Percentiles rank a stretch among this genome's conserved stretches.
Evolutionary conservation across 2,329 filamentous ascomycete genomes (phyloP).

Genomic region (Helicocarpus griseus): DNA sequence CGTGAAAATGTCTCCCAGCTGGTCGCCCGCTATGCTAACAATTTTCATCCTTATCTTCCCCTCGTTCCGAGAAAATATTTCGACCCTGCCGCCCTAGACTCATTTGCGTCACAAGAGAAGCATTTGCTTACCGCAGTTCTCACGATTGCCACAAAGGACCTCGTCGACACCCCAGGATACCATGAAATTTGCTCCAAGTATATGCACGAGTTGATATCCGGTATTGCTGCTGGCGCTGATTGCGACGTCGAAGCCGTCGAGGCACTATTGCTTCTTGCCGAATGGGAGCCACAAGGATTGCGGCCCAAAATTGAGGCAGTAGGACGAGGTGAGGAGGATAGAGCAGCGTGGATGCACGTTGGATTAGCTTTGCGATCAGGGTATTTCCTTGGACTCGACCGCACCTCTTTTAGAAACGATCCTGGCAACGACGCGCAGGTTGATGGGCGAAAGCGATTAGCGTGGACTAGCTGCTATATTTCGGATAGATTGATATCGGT

Average conservation of each 20-base stretch:
- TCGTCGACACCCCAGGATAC: conserved; percentile 53
- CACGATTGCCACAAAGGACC: conserved; percentile 61
- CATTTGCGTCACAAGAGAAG: conserved; percentile 51
- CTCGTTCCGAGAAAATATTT: conserved; percentile 54
- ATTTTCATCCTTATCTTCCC: conserved; percentile 62
- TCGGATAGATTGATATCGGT: conserved; percentile 61
- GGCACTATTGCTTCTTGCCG: conserved; percentile 57
- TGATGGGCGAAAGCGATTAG: conserved; percentile 54
- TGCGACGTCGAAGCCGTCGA: conserved; percentile 63
- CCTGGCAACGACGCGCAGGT: conserved; percentile 49
- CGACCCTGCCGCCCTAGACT: conserved; percentile 42
- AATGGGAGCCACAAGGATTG: conserved; percentile 62
- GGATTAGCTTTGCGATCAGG: conserved; percentile 59
- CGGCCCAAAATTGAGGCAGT: conserved; percentile 52
- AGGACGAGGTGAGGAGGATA: conserved; percentile 62
- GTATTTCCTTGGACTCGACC: conserved; percentile 60
- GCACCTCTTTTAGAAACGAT: conserved; percentile 56
- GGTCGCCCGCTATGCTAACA: conserved; percentile 50
- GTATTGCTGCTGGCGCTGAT: conserved; percentile 56
- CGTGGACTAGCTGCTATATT: conserved; percentile 61
- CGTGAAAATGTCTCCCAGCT: conserved; percentile 43
- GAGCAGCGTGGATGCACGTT: conserved; percentile 69
- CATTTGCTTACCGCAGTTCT: conserved; percentile 61
- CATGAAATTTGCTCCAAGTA: conserved; percentile 59
- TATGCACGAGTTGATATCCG: conserved; percentile 60